These are phyloP conservation scores for Euphorbia tirucalli DNA, from an alignment of 345 rosid genomes.

Conservation along the genomic window DNA sequence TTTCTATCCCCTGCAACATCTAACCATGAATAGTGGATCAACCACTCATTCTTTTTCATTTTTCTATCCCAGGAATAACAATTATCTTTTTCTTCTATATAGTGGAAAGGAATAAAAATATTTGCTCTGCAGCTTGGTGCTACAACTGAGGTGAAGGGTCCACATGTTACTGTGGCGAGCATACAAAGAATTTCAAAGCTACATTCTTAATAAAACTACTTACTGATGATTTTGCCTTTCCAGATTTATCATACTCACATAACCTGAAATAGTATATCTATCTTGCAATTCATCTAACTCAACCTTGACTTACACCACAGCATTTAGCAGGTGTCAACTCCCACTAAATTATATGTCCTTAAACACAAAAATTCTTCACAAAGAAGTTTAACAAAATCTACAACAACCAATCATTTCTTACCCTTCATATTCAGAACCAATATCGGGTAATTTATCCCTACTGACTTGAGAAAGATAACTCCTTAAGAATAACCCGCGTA, in stretches of 20 bases:
- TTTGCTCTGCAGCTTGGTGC: neutral
- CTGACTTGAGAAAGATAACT: slow-evolving; percentile 98
- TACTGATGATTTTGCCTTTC: neutral
- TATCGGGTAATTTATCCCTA: slow-evolving; percentile 91
- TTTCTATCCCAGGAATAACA: neutral
- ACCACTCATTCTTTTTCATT: neutral
- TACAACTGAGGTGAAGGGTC: neutral
- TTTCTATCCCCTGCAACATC: neutral
- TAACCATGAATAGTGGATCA: neutral
- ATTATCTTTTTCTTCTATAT: neutral
- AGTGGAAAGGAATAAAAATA: neutral
- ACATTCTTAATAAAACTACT: neutral
- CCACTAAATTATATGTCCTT: neutral
- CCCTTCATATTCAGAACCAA: slow-evolving; percentile 98
- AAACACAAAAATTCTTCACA: neutral
- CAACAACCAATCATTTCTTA: slow-evolving; percentile 30
- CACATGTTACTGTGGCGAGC: neutral
- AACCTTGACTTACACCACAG: neutral
- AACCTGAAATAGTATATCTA: neutral
- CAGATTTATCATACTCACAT: neutral
- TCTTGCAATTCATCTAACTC: neutral
- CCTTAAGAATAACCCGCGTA: slow-evolving; percentile 96
- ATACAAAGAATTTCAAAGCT: neutral
- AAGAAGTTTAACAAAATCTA: slow-evolving; percentile 7
- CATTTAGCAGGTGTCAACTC: neutral